Base-by-base conservation (phyloP, 2,329 filamentous ascomycete species). In the Chalara sp. region DNA sequence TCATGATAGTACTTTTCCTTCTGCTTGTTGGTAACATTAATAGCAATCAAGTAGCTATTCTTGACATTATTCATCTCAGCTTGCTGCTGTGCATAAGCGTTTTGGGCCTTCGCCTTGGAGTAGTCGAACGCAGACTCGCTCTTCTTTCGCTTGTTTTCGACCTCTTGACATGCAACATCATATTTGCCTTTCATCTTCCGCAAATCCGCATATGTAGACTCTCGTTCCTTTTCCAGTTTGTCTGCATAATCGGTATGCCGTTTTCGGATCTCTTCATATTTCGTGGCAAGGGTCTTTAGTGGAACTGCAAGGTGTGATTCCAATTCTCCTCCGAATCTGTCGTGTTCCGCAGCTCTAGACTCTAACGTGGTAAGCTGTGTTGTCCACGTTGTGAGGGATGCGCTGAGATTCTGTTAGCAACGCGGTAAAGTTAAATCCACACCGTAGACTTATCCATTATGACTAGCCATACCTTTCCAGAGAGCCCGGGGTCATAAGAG, bases 1-100 rank as follows among this genome's bases (percentile, higher is more conserved):
- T 96, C 90, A 66, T 97, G 86, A 65, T 96, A 99, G 73, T 97
- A 97, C 65, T 86, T 89, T 66, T 96, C 90, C 73, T 97, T 99
- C 64, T 96, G 85, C 72, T 93, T 95, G 71, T 99, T 99, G 33
- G 91, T 95, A 52, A 97, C 89, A 65, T 95, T 95, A 72, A 99
- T 96, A 54, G 83, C 80, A 63, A 99, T 96, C 54, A 99, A 74
- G 65, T 99, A 99, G n/a, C 87, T 90, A 68, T 99, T 99, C 76
- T 99, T 99, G 67, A 86, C 80, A 66, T 99, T 99, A 70, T 93
- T 88, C 93, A 97, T 97, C 61, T 99, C 93, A 53, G 84, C 72
- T 53, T 95, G 77, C 68, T 97, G 92, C 66, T 96, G 89, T 63
- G 95, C 89, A 69, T 95, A 99, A 37, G 89, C 84, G 65, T 82